Evolutionary conservation across 2,329 filamentous ascomycete genomes (phyloP), one percentile per base, ranked within the genome.

Genomic region (Hypoxylon sp.): DNA sequence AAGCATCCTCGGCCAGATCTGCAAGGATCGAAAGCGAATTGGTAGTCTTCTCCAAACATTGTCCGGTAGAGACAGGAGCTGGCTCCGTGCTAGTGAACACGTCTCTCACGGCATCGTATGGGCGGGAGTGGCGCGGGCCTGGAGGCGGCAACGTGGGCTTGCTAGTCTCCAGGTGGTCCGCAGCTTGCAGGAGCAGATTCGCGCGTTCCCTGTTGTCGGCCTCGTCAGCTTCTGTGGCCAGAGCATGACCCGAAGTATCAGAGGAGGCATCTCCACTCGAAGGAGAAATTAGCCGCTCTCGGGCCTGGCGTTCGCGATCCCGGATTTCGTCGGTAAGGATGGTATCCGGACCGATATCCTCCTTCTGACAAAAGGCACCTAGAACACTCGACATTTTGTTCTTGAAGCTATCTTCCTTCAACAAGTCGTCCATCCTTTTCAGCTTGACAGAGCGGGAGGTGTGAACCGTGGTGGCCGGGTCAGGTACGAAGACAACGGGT

Each of bases 401-500:
- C 41, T 69, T 71, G 10, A 42, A 63, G 2, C 48, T 60, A 26
- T 71, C 65, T 11, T 62, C 58, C 38, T 68, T 62, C n/a, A 68
- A 47, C 46, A 60, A 63, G 11, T 67, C 54, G 43, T 73, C 66
- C 67, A 74, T 71, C 7, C 70, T 68, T 51, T 65, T 72, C 2
- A 64, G 54, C 42, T 65, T 58, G 11, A 73, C 70, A 2, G 74
- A 70, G 17, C 82, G 77, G 7, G 81, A 84, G 15, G 81, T 76
- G 57, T 82, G 81, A 1, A 78, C 71, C 21, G 79, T 78, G 49
- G 76, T 76, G 15, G 11, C 75, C 75, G 2, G 79, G 77, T 18
- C 79, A 78, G 47, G 53, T n/a, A 83, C 75, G 54, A 79, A 79
- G 21, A 84, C 79, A 4, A 83, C 71, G 3, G 82, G 80, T 46